Evolutionary conservation across 768 basidiomycete genomes (phyloP).

Genomic region (Pleurotus sapidus): DNA sequence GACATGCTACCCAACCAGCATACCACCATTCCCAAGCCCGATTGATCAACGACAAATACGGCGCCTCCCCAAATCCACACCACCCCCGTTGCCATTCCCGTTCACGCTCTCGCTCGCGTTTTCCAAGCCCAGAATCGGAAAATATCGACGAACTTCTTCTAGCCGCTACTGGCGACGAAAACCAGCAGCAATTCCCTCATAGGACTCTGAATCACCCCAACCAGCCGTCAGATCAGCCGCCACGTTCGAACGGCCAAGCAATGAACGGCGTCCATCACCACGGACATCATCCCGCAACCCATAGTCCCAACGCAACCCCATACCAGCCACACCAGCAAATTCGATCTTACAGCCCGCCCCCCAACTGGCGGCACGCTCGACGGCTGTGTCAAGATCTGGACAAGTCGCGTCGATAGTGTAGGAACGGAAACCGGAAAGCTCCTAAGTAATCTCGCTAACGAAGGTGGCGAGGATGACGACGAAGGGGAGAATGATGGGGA

Average conservation of each 20-base stretch:
- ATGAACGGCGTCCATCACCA: background rate
- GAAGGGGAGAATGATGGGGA: slow-evolving; percentile 61
- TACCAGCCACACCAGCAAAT: background rate
- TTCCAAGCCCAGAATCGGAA: slow-evolving; percentile 4
- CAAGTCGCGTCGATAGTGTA: slow-evolving; percentile 93
- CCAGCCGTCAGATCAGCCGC: background rate
- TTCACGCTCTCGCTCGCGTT: slow-evolving; percentile 22
- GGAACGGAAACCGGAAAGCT: slow-evolving; percentile 96
- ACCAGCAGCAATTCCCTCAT: background rate
- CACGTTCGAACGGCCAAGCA: background rate
- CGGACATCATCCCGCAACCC: background rate
- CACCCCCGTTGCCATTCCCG: slow-evolving; percentile 11
- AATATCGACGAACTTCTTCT: slow-evolving; percentile 42
- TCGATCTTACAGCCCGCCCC: too few relatives aligned
- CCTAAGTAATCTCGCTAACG: slow-evolving; percentile 78
- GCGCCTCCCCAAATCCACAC: background rate
- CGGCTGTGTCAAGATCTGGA: slow-evolving; percentile 99
- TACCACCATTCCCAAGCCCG: background rate
- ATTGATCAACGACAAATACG: background rate
- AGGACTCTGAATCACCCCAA: slow-evolving; percentile 1
- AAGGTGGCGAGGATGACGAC: slow-evolving; percentile 49
- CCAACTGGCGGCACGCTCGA: slow-evolving; percentile 61
- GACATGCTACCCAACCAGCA: background rate
- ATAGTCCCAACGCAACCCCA: background rate
- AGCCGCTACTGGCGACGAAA: slow-evolving; percentile 29